These are phyloP conservation scores for Mucor mucedo DNA, from an alignment of 371 early-diverging fungal genomes.

Conservation along the genomic window DNA sequence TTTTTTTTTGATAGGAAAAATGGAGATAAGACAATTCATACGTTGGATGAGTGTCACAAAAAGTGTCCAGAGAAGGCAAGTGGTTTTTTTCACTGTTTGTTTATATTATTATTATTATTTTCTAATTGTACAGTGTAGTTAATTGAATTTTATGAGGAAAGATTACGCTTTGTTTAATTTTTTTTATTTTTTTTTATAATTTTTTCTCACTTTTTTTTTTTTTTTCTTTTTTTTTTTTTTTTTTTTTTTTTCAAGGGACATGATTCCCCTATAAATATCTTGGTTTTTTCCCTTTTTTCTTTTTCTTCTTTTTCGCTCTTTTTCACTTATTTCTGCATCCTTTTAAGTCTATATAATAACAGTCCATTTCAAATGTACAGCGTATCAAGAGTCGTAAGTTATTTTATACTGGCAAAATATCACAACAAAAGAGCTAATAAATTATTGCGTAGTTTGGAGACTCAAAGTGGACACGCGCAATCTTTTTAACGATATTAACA, in stretches of 20 bases:
- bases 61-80: conserved; percentile 32
- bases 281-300: conserved; percentile 13
- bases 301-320: conserved; percentile 14
- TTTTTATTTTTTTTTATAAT: conserved; percentile 4
- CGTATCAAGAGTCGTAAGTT: conserved; percentile 51
- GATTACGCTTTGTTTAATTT: conserved; percentile 24
- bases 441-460: conserved; percentile 56
- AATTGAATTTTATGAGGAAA: conserved; percentile 32
- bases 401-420: not conserved
- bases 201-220: conserved; percentile 7
- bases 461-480: conserved; percentile 54
- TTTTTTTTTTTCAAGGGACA: conserved; percentile 8
- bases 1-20: conserved; percentile 27
- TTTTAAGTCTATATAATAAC: not conserved
- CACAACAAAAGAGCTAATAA: not conserved
- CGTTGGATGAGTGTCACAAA: conserved; percentile 33
- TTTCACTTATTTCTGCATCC: conserved; percentile 2
- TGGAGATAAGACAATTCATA: conserved; percentile 40
- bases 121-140: conserved; percentile 10
- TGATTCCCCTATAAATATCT: conserved; percentile 7
- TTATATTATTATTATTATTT: too few relatives aligned
- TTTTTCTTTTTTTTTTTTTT: conserved; percentile 11
- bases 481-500: conserved; percentile 39
- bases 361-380: conserved; percentile 36
- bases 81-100: too few relatives aligned